Base-by-base conservation (phyloP, 1,284 basidiomycete genomes). In the Peniophora sp. region DNA sequence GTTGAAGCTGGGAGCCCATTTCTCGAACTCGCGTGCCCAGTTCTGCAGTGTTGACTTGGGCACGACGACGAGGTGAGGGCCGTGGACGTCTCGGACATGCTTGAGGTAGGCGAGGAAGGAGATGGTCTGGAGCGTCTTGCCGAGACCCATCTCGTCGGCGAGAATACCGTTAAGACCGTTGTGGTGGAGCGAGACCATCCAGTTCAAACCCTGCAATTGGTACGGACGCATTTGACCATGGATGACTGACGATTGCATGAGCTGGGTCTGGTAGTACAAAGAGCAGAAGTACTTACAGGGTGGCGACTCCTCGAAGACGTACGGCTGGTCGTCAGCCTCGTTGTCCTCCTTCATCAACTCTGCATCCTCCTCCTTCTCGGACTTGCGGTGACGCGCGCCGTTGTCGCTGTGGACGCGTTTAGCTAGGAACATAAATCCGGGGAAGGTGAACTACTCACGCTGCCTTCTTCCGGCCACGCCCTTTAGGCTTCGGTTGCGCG, bases 21-120 rank as follows among this genome's bases (percentile, higher is more conserved):
- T 81, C 54, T 81, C 81, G 58, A 99, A 95, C 67, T 99, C 96
- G 58, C 97, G 85, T 22, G 81, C 73, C 96, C 96, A 99, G 67
- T 98, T 99, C 70, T 98, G 92, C 15, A 99, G 75, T 0, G 97
- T 99, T 1, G 92, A 96, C 67, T 99, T 99, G 24, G 97, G 97
- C 2, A 99, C 97, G 51, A 98, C 91, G 58, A 99, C 84, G 22
- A 99, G 79, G 66, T 98, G 95, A 14, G 92, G 93, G 1, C 96
- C 94, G 15, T 69, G 59, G 49, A 81, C 87, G 56, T 81, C 76
- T 34, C 79, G 80, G 68, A 93, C 86, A 65, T 94, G 88, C 62
- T 89, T 91, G 55, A 99, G 85, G 67, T 97, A 99, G 0, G 93
- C 84, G 24, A 99, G 82, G 79, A 99, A 99, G 0, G 96, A 89